A percentile compares a stretch with the other conserved stretches of the same genome.
Conservation (phyloP, 345 rosid genomes). For the Eutrema japonicum region DNA sequence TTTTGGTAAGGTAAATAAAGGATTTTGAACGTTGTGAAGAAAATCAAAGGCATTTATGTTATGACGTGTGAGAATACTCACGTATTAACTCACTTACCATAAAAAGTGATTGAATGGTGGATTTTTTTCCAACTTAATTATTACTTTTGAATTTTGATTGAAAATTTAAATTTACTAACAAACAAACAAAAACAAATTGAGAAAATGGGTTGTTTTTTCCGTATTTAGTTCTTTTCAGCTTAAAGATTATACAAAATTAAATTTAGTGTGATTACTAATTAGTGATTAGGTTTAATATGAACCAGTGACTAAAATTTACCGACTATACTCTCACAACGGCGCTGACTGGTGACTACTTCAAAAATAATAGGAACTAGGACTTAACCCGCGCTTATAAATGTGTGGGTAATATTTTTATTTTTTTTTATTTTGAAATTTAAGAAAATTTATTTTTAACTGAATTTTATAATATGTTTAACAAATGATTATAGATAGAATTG, state of each 20-base stretch:
- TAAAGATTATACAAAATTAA: not conserved
- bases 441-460: too few species aligned
- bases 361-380: too few species aligned
- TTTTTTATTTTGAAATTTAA: too few species aligned
- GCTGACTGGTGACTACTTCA: too few species aligned
- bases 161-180: not conserved
- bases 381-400: too few species aligned
- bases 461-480: too few species aligned
- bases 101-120: conserved; percentile 6
- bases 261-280: not conserved
- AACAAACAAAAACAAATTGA: not conserved
- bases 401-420: too few species aligned
- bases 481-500: too few species aligned
- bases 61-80: conserved; percentile 39
- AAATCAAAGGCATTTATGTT: conserved; percentile 32
- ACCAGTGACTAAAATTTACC: not conserved
- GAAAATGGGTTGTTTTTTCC: not conserved
- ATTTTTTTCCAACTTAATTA: not conserved
- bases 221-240: not conserved
- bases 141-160: not conserved
- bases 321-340: not conserved
- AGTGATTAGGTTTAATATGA: not conserved
- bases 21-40: conserved; percentile 31
- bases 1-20: conserved; percentile 30
- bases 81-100: conserved; percentile 24